Percentiles rank a stretch among this genome's conserved stretches.
phyloP scores from a whole-genome alignment of 306 rosid genomes.

The Comarum palustre region DNA sequence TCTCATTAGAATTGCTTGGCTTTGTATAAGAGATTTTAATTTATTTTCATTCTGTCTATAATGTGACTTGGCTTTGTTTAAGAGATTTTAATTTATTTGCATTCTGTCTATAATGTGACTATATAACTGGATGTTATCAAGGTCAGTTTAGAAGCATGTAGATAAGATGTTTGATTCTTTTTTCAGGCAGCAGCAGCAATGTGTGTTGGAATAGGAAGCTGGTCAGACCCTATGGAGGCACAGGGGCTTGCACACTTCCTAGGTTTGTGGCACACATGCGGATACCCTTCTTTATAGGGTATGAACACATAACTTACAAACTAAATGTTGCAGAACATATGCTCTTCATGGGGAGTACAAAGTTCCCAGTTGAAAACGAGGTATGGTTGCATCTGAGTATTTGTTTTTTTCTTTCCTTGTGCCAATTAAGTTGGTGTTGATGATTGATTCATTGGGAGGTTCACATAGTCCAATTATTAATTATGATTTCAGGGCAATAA shows the following conservation, averaged over 20 bases:
- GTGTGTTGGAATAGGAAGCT: constrained; percentile 93
- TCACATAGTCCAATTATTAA: not conserved
- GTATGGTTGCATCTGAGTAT: constrained; percentile 40
- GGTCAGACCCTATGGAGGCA: constrained; percentile 83
- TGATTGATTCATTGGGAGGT: too few relatives aligned
- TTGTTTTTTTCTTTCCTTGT: not conserved
- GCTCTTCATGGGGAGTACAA: constrained; percentile 97
- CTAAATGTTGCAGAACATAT: constrained; percentile 72
- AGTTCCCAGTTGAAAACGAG: constrained; percentile 94
- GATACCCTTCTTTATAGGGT: not conserved
- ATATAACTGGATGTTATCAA: too few relatives aligned
- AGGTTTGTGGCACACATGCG: constrained; percentile 41
- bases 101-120: too few relatives aligned
- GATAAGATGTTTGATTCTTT: constrained; percentile 13
- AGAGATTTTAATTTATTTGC: too few relatives aligned
- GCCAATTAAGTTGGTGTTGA: too few relatives aligned
- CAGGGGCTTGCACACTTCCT: constrained; percentile 94
- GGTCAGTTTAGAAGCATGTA: too few relatives aligned
- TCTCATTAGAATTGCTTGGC: too few relatives aligned
- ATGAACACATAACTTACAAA: not conserved
- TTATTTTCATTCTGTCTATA: too few relatives aligned
- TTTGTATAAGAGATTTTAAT: too few relatives aligned
- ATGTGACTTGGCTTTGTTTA: too few relatives aligned
- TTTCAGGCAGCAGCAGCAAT: constrained; percentile 95
- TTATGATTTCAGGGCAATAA: not conserved